Percentiles rank a stretch among this genome's conserved stretches.
phyloP scores from a whole-genome alignment of 2,329 filamentous ascomycete species.

The Alternaria sp. region DNA sequence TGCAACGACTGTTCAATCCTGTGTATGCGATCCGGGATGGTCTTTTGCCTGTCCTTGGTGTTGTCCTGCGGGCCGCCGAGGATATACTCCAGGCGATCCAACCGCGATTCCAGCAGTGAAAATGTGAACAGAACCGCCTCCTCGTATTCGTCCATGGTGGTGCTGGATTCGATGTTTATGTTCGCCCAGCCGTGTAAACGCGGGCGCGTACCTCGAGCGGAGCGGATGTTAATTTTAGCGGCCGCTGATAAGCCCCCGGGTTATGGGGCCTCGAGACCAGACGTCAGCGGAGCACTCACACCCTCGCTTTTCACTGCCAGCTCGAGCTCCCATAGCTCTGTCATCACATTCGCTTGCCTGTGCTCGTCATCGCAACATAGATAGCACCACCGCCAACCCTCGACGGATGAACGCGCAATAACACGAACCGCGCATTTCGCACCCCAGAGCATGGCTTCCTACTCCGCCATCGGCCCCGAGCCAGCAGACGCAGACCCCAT shows the following conservation, averaged over 20 bases:
- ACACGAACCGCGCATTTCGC: slow-evolving; percentile 16
- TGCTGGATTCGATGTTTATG: slow-evolving; percentile 12
- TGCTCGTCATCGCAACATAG: not conserved
- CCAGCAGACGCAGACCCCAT: slow-evolving; percentile 50
- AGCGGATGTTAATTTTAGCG: slow-evolving; percentile 21
- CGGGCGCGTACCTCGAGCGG: slow-evolving; percentile 21
- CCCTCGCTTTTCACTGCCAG: slow-evolving; percentile 5
- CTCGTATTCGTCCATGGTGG: slow-evolving; percentile 47
- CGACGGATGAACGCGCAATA: slow-evolving; percentile 38
- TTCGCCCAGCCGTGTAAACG: slow-evolving; percentile 13
- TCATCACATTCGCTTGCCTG: not conserved
- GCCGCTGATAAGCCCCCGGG: slow-evolving; percentile 10
- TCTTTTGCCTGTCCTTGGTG: slow-evolving; percentile 31
- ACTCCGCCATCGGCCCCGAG: slow-evolving; percentile 53
- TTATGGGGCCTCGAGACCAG: slow-evolving; percentile 4
- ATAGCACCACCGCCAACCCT: not conserved
- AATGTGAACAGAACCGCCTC: slow-evolving; percentile 52
- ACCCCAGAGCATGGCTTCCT: slow-evolving; percentile 52
- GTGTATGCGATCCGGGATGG: slow-evolving; percentile 45
- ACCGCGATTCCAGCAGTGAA: slow-evolving; percentile 52
- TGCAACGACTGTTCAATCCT: slow-evolving; percentile 47
- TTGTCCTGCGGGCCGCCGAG: slow-evolving; percentile 44
- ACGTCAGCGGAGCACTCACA: slow-evolving; percentile 15
- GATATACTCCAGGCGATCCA: slow-evolving; percentile 53
- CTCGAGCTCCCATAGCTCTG: not conserved